These are phyloP conservation scores for Calonectria leucothoes DNA, from an alignment of 2,329 filamentous ascomycete species.

Conservation along the genomic window DNA sequence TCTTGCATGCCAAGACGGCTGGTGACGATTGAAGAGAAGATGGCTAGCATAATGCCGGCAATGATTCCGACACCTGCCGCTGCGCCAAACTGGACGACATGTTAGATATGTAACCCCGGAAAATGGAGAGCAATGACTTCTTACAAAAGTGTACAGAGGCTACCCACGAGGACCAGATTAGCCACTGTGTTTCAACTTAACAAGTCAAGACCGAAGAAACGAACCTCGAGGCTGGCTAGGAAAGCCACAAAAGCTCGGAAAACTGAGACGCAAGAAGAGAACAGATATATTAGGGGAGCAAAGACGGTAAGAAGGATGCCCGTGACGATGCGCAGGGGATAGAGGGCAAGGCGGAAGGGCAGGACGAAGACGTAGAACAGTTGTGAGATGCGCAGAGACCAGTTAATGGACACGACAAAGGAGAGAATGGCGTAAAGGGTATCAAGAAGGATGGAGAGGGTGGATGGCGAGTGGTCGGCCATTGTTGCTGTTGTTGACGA, in stretches of 20 bases:
- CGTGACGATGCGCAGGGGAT: conserved; percentile 45
- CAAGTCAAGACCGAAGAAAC: background rate
- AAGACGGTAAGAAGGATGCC: conserved; percentile 46
- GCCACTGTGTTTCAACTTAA: background rate
- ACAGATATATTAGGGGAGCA: conserved; percentile 51
- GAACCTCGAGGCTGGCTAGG: conserved; percentile 51
- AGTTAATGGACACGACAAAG: conserved; percentile 43
- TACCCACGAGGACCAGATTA: conserved; percentile 30
- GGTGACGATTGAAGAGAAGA: conserved; percentile 66
- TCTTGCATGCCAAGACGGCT: conserved; percentile 60
- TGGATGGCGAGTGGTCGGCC: conserved; percentile 22
- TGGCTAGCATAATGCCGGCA: conserved; percentile 69
- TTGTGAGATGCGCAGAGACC: conserved; percentile 38
- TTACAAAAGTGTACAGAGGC: conserved; percentile 58
- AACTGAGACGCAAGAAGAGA: conserved; percentile 42
- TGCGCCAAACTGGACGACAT: conserved; percentile 62
- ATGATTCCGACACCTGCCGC: conserved; percentile 75
- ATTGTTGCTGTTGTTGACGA: conserved; percentile 22
- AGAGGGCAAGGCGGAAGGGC: conserved; percentile 45
- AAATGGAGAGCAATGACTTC: conserved; percentile 35
- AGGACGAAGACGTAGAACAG: conserved; percentile 40
- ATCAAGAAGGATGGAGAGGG: conserved; percentile 37
- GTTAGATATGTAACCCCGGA: conserved; percentile 1
- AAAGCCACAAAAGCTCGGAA: conserved; percentile 40
- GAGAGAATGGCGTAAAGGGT: conserved; percentile 40